A percentile compares a stretch with the other conserved stretches of the same genome.
Evolutionary conservation across 2,329 filamentous ascomycete species (phyloP).

Genomic region (Pestalotiopsis sp.): DNA sequence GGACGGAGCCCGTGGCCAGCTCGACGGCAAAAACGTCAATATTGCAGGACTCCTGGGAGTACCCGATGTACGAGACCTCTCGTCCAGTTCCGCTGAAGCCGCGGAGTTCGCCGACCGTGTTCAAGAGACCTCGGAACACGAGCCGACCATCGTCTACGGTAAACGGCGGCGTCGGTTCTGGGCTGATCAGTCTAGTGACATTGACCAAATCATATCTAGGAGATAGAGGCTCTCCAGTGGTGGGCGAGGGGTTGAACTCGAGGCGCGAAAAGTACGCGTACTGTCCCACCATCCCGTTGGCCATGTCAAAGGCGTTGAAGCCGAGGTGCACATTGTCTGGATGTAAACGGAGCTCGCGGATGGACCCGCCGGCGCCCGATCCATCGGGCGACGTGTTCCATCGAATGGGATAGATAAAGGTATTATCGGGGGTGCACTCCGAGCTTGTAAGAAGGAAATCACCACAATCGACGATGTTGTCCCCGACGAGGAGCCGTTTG

Average conservation of each 20-base stretch:
- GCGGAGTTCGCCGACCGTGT: conserved; percentile 44
- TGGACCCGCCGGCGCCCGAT: conserved; percentile 31
- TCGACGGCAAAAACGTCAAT: conserved; percentile 46
- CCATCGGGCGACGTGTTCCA: conserved; percentile 30
- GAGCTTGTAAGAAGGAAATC: conserved; percentile 33
- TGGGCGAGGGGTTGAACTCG: conserved; percentile 39
- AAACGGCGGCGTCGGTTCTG: conserved; percentile 19
- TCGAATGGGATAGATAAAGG: conserved; percentile 42
- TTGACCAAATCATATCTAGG: conserved; percentile 42
- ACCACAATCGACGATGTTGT: conserved; percentile 41
- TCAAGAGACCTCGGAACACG: conserved; percentile 29
- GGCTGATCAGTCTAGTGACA: conserved; percentile 36
- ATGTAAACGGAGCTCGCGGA: conserved; percentile 48
- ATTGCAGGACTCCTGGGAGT: conserved; percentile 42
- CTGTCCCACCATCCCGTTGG: conserved; percentile 22
- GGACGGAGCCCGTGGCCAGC: conserved; percentile 39
- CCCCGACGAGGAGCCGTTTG: conserved; percentile 35
- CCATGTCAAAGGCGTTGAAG: conserved; percentile 39
- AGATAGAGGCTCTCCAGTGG: conserved; percentile 28
- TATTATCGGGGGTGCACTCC: conserved; percentile 37
- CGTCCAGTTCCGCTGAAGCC: conserved; percentile 44
- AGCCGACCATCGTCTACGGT: conserved; percentile 26
- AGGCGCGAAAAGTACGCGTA: conserved; percentile 31
- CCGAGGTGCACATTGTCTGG: conserved; percentile 46
- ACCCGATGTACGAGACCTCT: conserved; percentile 45